Conservation (phyloP, 495 filamentous ascomycete genomes). For the Durotheca rogersii region DNA sequence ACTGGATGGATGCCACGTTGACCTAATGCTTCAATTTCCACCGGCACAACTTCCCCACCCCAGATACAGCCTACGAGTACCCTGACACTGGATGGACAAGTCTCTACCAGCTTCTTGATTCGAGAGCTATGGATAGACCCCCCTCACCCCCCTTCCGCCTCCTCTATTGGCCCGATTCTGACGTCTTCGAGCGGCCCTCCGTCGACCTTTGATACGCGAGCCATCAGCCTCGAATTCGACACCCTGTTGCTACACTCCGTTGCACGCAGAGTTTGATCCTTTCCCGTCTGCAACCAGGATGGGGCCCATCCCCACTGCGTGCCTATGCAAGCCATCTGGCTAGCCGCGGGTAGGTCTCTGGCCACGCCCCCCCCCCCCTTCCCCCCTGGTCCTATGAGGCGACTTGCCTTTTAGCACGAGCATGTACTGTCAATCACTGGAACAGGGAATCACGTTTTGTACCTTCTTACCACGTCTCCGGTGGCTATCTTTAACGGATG, state of each 20-base stretch:
- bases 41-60: slow-evolving; percentile 38
- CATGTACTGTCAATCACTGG: slow-evolving; percentile 41
- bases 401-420: slow-evolving; percentile 36
- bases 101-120: slow-evolving; percentile 35
- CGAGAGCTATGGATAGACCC: slow-evolving; percentile 24
- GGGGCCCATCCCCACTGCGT: slow-evolving; percentile 35
- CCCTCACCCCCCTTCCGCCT: slow-evolving; percentile 22
- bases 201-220: slow-evolving; percentile 29
- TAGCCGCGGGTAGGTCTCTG: slow-evolving; percentile 35
- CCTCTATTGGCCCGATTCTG: slow-evolving; percentile 30
- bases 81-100: slow-evolving; percentile 34
- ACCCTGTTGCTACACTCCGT: slow-evolving; percentile 34
- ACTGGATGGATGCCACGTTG: slow-evolving; percentile 41
- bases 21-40: slow-evolving; percentile 37
- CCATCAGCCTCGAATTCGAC: slow-evolving; percentile 38
- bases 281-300: slow-evolving; percentile 41
- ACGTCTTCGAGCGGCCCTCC: slow-evolving; percentile 19
- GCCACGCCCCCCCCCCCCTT: slow-evolving; percentile 8
- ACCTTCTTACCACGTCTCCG: slow-evolving; percentile 36
- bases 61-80: slow-evolving; percentile 37
- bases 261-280: slow-evolving; percentile 36
- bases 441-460: slow-evolving; percentile 38
- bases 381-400: slow-evolving; percentile 30
- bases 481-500: slow-evolving; percentile 30
- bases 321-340: slow-evolving; percentile 40